These are phyloP conservation scores for Cadophora luteo-olivacea DNA, from an alignment of 2,329 filamentous ascomycete species.

Conservation along the genomic window DNA sequence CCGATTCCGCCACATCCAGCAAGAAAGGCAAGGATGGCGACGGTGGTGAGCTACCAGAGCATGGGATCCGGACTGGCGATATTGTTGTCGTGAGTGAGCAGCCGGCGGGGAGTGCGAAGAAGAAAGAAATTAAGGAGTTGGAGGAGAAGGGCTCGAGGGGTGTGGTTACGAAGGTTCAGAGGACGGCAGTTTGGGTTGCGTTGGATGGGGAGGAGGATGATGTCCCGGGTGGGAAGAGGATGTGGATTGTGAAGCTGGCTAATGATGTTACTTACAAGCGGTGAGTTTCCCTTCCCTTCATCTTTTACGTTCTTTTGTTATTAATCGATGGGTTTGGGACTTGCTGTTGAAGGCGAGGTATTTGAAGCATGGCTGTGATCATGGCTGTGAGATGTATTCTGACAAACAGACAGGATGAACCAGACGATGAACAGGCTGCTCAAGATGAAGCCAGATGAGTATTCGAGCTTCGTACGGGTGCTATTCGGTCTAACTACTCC, in stretches of 20 bases:
- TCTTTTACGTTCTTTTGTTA: not conserved
- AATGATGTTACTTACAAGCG: conserved; percentile 70
- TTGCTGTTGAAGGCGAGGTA: no score
- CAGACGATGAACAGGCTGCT: conserved; percentile 65
- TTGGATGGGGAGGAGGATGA: conserved; percentile 65
- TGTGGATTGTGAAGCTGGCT: conserved; percentile 72
- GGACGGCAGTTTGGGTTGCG: conserved; percentile 67
- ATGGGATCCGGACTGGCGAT: conserved; percentile 78
- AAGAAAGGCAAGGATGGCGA: conserved; percentile 47
- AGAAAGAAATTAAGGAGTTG: conserved; percentile 74
- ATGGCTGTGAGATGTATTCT: not conserved
- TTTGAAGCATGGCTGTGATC: no score
- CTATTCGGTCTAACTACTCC: conserved; percentile 66
- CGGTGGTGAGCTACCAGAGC: conserved; percentile 63
- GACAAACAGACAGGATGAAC: conserved; percentile 60
- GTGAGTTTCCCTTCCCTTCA: conserved; percentile 26
- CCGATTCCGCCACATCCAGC: conserved; percentile 68
- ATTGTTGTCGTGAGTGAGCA: conserved; percentile 80
- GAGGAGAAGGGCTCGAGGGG: conserved; percentile 73
- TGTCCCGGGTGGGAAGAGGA: conserved; percentile 46
- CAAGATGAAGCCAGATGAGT: conserved; percentile 62
- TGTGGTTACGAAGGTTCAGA: conserved; percentile 71
- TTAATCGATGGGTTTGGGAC: not conserved
- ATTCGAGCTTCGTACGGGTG: conserved; percentile 66
- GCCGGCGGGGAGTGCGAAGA: conserved; percentile 63